Percentiles rank a stretch among this genome's conserved stretches.
Evolutionary conservation across 495 filamentous ascomycete genomes (phyloP).

Genomic region (Tirmania nivea): DNA sequence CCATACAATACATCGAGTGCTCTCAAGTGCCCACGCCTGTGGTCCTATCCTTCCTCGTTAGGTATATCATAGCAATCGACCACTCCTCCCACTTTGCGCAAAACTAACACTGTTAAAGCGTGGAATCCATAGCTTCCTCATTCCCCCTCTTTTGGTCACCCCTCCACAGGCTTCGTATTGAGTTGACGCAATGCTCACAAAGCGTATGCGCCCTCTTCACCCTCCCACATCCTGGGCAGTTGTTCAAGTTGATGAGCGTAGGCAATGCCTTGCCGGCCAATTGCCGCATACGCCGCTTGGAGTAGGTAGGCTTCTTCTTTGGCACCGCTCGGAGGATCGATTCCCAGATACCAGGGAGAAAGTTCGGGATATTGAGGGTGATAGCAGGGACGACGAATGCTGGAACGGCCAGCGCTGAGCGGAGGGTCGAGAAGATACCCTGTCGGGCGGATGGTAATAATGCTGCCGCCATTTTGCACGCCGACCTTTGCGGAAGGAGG

Average conservation of each 20-base stretch:
- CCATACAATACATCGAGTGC: too few species aligned
- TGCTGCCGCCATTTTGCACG: slow-evolving; percentile 20
- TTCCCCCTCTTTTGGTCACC: background rate
- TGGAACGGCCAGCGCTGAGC: slow-evolving; percentile 27
- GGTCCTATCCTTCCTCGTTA: too few species aligned
- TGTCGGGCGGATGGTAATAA: slow-evolving; percentile 21
- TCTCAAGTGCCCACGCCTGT: too few species aligned
- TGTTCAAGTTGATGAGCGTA: slow-evolving; percentile 66
- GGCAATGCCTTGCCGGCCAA: slow-evolving; percentile 86
- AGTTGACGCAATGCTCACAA: slow-evolving; percentile 62
- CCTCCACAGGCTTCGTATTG: slow-evolving; percentile 29
- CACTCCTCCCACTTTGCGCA: too few species aligned
- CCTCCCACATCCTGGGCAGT: slow-evolving; percentile 70
- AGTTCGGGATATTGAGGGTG: slow-evolving; percentile 31
- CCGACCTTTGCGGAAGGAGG: slow-evolving; percentile 21
- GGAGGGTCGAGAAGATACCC: slow-evolving; percentile 20
- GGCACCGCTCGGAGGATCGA: slow-evolving; percentile 78
- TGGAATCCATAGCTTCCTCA: background rate
- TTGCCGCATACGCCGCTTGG: slow-evolving; percentile 79
- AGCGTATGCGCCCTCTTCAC: slow-evolving; percentile 71
- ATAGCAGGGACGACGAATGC: slow-evolving; percentile 33
- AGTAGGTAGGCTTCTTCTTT: slow-evolving; percentile 97
- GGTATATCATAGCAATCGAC: too few species aligned
- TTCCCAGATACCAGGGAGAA: slow-evolving; percentile 70
- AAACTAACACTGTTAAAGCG: too few species aligned